Conservation (phyloP, 2,329 filamentous ascomycete species). For the Aspergillus phoenicis region DNA sequence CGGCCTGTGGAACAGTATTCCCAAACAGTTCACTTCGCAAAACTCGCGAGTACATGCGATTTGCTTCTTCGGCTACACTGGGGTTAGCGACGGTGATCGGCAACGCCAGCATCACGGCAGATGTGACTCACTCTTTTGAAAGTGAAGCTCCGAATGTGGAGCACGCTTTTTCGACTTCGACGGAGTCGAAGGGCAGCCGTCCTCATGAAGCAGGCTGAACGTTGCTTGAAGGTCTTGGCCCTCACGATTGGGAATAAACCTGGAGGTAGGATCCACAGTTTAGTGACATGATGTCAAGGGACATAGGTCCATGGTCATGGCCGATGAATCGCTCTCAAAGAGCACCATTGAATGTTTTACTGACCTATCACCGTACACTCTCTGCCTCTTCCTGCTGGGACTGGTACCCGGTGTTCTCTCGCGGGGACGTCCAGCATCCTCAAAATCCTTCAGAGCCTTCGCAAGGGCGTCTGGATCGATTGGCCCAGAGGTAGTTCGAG, state of each 20-base stretch:
- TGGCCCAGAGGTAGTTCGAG: constrained; percentile 50
- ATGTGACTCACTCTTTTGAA: constrained; percentile 75
- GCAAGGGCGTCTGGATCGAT: constrained; percentile 62
- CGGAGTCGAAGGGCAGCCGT: constrained; percentile 88
- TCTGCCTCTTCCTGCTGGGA: constrained; percentile 69
- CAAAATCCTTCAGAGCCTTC: constrained; percentile 64
- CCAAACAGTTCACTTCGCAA: constrained; percentile 93
- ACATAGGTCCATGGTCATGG: neutral
- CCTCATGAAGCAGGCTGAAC: constrained; percentile 88
- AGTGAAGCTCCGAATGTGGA: constrained; percentile 87
- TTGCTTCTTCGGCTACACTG: constrained; percentile 79
- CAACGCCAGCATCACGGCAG: constrained; percentile 11
- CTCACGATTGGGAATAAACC: constrained; percentile 92
- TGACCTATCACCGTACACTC: constrained; percentile 66
- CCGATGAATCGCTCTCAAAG: neutral
- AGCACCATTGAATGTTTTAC: constrained; percentile 22
- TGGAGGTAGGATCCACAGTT: constrained; percentile 43
- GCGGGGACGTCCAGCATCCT: constrained; percentile 60
- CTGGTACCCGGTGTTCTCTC: constrained; percentile 66
- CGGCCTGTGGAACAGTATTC: constrained; percentile 78
- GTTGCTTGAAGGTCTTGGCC: constrained; percentile 92
- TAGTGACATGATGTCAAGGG: constrained; percentile 10
- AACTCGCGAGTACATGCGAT: constrained; percentile 85
- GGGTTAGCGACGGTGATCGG: constrained; percentile 18
- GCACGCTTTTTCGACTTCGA: constrained; percentile 82